A percentile compares a stretch with the other conserved stretches of the same genome.
Conservation (phyloP, 225 moss, liverwort and hornwort genomes). For the Bryoerythrophyllum caledonicum region DNA sequence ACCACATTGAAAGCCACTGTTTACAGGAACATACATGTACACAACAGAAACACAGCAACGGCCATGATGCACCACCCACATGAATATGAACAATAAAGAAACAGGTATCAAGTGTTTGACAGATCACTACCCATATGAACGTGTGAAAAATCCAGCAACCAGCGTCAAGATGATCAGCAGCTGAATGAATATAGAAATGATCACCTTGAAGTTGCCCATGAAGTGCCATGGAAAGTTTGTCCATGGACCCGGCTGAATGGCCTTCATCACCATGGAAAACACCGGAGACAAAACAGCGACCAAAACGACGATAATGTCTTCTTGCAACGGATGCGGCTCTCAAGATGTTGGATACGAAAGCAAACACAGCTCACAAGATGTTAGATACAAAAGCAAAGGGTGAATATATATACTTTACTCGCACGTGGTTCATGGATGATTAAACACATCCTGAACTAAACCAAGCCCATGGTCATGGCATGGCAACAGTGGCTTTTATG, state of each 20-base stretch:
- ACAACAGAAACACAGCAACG: not conserved
- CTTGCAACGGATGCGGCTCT: not conserved
- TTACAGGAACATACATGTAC: no score
- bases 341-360: not conserved
- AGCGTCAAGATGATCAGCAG: no score
- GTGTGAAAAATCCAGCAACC: not conserved
- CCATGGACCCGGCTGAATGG: constrained; percentile 45
- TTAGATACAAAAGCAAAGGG: not conserved
- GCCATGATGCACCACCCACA: no score
- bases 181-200: no score
- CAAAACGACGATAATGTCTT: no score
- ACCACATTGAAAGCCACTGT: no score
- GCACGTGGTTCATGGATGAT: no score
- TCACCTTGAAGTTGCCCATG: constrained; percentile 52
- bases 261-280: constrained; percentile 25
- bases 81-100: not conserved
- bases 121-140: not conserved
- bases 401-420: no score
- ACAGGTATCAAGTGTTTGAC: not conserved
- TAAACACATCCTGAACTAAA: no score
- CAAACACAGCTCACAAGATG: no score
- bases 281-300: not conserved
- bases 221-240: constrained; percentile 53
- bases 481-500: not conserved
- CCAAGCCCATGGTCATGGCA: no score